These are phyloP conservation scores for Dioszegia aurantiaca DNA, from an alignment of 768 basidiomycete species.

Conservation along the genomic window DNA sequence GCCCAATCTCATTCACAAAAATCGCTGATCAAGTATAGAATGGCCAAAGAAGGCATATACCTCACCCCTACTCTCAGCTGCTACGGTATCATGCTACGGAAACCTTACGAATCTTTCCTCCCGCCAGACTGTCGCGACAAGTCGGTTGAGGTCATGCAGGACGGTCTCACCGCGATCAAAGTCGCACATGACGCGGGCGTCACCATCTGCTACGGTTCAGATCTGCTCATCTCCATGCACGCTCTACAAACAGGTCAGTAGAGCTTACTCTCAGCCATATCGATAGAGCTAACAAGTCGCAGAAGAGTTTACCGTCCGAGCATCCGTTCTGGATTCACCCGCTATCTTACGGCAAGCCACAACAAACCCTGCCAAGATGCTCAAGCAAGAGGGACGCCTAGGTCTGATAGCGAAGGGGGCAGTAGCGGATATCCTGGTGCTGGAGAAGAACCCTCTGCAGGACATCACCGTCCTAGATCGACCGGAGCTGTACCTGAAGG, in stretches of 20 bases:
- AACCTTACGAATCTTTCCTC: conserved; percentile 56
- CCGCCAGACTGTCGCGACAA: conserved; percentile 54
- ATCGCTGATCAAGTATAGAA: conserved; percentile 22
- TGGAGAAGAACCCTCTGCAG: conserved; percentile 55
- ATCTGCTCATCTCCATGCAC: conserved; percentile 61
- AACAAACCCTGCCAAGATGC: conserved; percentile 54
- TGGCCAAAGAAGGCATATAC: conserved; percentile 56
- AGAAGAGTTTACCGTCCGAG: conserved; percentile 57
- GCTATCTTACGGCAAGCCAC: conserved; percentile 56
- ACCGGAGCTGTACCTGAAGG: conserved; percentile 54
- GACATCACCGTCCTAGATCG: conserved; percentile 56
- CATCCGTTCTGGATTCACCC: conserved; percentile 50
- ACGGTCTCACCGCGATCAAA: conserved; percentile 55
- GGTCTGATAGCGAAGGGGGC: conserved; percentile 53
- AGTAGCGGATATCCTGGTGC: conserved; percentile 55
- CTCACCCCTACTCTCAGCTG: conserved; percentile 56
- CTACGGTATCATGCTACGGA: conserved; percentile 55
- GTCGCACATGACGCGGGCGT: conserved; percentile 55
- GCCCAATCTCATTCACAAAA: neutral
- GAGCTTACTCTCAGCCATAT: neutral
- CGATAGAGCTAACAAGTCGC: neutral
- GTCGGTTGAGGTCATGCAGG: conserved; percentile 55
- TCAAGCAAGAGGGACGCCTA: conserved; percentile 51
- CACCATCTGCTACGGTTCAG: conserved; percentile 53
- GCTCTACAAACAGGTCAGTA: conserved; percentile 58